Percentiles rank a stretch among this genome's conserved stretches.
These are phyloP conservation scores for Lactifluus echinatus DNA, from an alignment of 768 basidiomycete species.

Conservation along the genomic window DNA sequence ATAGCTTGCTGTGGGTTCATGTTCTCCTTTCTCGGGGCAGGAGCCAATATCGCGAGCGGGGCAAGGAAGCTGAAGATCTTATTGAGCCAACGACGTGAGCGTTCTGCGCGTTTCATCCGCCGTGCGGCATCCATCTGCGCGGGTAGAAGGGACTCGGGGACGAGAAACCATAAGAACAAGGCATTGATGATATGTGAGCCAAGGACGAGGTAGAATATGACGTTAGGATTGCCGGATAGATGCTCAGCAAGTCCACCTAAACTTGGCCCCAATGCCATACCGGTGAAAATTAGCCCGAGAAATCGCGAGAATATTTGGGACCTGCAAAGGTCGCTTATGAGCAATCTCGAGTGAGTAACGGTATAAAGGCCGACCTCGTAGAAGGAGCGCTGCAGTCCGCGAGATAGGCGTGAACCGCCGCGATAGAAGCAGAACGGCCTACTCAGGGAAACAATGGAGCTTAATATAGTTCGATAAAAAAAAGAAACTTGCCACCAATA, in stretches of 20 bases:
- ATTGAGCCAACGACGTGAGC: conserved; percentile 30
- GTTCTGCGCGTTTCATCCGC: conserved; percentile 17
- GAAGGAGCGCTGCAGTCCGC: conserved; percentile 55
- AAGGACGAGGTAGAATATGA: conserved; percentile 64
- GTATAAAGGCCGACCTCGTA: conserved; percentile 16
- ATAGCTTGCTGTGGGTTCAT: conserved; percentile 34
- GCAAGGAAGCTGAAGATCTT: conserved; percentile 53
- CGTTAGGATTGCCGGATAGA: conserved; percentile 43
- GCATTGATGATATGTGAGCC: conserved; percentile 42
- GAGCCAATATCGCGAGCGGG: conserved; percentile 61
- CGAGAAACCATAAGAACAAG: conserved; percentile 42
- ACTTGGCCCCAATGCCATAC: conserved; percentile 72
- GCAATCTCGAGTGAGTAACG: background rate
- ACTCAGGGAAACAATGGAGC: background rate
- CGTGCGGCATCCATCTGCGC: conserved; percentile 27
- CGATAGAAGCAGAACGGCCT: conserved; percentile 42
- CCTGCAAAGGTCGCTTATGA: conserved; percentile 28
- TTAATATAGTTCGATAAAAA: background rate
- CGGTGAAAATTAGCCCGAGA: conserved; percentile 60
- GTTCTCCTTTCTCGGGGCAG: conserved; percentile 26
- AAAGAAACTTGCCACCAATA: conserved; percentile 50
- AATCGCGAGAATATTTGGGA: conserved; percentile 57
- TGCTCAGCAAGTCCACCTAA: conserved; percentile 60
- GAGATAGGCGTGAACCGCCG: conserved; percentile 55
- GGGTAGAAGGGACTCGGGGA: conserved; percentile 72